These are phyloP conservation scores for Dendrostoma leiphaemia DNA, from an alignment of 2,329 filamentous ascomycete genomes.

Conservation along the genomic window DNA sequence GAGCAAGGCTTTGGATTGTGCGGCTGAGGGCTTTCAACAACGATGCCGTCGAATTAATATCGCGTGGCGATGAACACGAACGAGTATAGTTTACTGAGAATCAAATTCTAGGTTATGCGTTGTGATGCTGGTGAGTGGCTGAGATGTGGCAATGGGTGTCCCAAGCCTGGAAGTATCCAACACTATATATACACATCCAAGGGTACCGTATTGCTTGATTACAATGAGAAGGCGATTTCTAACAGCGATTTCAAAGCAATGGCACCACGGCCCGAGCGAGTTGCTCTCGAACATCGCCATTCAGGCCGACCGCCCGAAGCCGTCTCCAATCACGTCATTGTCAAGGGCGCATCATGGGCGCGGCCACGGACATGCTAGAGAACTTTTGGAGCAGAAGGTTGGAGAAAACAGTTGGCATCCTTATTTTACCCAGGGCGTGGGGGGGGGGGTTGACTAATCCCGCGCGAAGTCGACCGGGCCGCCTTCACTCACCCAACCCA, in stretches of 20 bases:
- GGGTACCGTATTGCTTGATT: not conserved
- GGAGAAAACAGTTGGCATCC: no score
- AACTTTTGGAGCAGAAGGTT: not conserved
- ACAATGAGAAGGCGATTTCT: not conserved
- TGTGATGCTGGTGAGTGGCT: not conserved
- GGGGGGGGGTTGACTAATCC: no score
- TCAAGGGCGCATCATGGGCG: not conserved
- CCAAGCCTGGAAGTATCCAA: not conserved
- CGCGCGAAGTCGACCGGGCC: no score
- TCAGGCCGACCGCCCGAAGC: not conserved
- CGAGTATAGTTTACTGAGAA: no score
- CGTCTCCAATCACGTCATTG: constrained; percentile 6
- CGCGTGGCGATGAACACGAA: not conserved
- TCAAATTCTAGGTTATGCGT: no score
- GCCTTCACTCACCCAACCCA: no score
- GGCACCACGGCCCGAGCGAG: not conserved
- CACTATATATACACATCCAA: not conserved
- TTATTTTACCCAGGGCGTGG: no score
- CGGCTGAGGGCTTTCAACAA: not conserved
- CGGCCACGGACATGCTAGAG: not conserved
- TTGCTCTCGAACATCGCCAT: not conserved
- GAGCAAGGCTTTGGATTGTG: not conserved
- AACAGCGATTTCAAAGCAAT: constrained; percentile 10
- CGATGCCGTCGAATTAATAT: not conserved
- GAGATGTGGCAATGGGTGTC: not conserved